Base-by-base conservation (phyloP, 805 yeast species). In the Saccharomyces eubayanus region DNA sequence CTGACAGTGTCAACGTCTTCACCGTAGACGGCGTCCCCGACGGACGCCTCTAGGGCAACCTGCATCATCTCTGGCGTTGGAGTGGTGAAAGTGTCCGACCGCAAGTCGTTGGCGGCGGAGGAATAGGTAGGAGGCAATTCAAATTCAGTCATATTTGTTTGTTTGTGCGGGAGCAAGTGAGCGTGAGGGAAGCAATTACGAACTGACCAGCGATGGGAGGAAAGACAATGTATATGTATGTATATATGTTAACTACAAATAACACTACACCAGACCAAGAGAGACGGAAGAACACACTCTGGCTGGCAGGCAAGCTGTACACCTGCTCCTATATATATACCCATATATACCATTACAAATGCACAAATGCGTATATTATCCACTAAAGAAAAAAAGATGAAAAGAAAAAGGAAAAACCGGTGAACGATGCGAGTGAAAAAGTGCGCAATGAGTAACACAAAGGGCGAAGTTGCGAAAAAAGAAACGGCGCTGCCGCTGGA, bases 61-160 rank as follows among this genome's bases (percentile, higher is more conserved):
- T 78, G 76, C 20, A 86, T 66, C 92, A 90, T 89, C 45, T 80
- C 74, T 31, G 74, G 73, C 0, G 96, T 82, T 24, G 97, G 97
- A 11, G 87, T 86, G 3, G 97, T 90, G 77, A 89, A 89, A 1
- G 97, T 91, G 69, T 91, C 98, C 62, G 92, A 78, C 68, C 84
- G 75, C 60, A 81, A 76, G 59, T 81, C 85, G 66, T 79, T 80
- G 28, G 66, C 57, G 11, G 77, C 71, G 36, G 65, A 47, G 8
- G 55, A 51, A 51, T 69, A 69, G 16, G 53, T 58, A 36, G 64
- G 62, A 16, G 69, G 69, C 54, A 64, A 55, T 48, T 63, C 63
- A 50, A 55, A 56, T 28, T 62, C 62, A 50, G 58, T 52, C 60
- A 55, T 59, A 27, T 27, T 46, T 48, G 12, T 43, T 27, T 24